Base-by-base conservation (phyloP, 2,329 filamentous ascomycete species). In the Penicillium sp. region DNA sequence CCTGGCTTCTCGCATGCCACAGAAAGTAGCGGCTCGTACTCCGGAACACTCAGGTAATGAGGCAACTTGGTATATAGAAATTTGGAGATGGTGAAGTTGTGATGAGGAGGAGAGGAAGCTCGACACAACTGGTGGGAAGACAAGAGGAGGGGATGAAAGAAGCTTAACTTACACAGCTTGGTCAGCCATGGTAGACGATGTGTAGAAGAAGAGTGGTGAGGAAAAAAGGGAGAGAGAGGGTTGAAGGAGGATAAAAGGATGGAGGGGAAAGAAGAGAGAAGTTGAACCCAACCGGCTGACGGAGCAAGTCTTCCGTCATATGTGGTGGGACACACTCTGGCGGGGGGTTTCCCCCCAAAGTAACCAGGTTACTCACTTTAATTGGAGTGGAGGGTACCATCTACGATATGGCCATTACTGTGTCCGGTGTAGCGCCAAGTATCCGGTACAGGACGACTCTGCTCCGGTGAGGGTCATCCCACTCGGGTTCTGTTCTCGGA, bases 161-260 rank as follows among this genome's bases (percentile, higher is more conserved):
- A 23, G 24, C 21, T 21, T 21, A 21, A 77, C 75, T 77, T 72
- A 77, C 75, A 76, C 73, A 72, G 74, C 75, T 60, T 76, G 64
- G 54, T 73, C 71, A 63, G 73, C 71, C 75, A 77, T 78, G 62
- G 66, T 75, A 68, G 61, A 56, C 59, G 54, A 52, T 51, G 58
- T 58, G 48, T 28, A 50, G 55, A 55, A 53, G 52, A 52, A 55
- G 52, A 54, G 49, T 45, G 37, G 39, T 42, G 40, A 39, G 58
- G 59, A 48, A 52, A 55, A 52, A 52, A 61, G 56, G 36, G 56
- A 53, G 56, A 60, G 57, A 59, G 51, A 55, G 55, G 60, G 49
- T 54, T 50, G 39, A 55, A 60, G 51, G 58, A 63, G 55, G 57
- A 65, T 54, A 62, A 62, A 59, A 58, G 56, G 56, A 58, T 64